Conservation (phyloP, 2,329 filamentous ascomycete species). For the Alternaria sp. region DNA sequence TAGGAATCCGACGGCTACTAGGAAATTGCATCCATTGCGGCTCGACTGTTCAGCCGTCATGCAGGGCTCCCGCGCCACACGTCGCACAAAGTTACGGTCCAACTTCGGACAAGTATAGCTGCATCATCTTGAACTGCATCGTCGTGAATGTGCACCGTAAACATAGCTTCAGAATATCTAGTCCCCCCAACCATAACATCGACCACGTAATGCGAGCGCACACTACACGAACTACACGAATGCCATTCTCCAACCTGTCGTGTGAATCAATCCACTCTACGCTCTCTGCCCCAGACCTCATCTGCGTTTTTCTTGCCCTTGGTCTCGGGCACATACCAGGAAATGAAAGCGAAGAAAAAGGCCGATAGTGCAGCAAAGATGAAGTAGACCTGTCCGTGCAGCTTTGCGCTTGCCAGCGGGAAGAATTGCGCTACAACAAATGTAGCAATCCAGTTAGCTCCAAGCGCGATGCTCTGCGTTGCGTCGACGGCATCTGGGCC, state of each 20-base stretch:
- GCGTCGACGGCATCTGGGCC: constrained; percentile 89
- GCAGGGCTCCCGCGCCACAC: neutral
- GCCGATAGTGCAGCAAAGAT: constrained; percentile 82
- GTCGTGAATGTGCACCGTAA: neutral
- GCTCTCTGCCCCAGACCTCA: constrained; percentile 84
- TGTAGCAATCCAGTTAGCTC: constrained; percentile 87
- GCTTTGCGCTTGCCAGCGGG: constrained; percentile 78
- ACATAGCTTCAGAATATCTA: neutral
- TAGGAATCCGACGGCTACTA: constrained; percentile 7
- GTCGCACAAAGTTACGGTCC: neutral
- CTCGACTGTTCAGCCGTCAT: neutral
- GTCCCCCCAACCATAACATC: neutral
- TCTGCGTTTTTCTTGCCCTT: constrained; percentile 83
- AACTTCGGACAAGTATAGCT: neutral
- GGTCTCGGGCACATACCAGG: constrained; percentile 82
- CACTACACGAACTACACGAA: too few relatives aligned
- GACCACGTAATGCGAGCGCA: neutral
- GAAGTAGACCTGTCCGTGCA: constrained; percentile 89
- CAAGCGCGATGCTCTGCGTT: constrained; percentile 86
- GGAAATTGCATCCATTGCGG: neutral
- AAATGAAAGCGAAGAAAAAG: constrained; percentile 75
- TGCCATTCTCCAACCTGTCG: neutral
- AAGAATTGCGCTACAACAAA: constrained; percentile 96
- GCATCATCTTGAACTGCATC: neutral
- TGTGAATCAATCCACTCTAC: constrained; percentile 42